Evolutionary conservation across 2,329 filamentous ascomycete species (phyloP).

Genomic region (Xylariaceae sp.): DNA sequence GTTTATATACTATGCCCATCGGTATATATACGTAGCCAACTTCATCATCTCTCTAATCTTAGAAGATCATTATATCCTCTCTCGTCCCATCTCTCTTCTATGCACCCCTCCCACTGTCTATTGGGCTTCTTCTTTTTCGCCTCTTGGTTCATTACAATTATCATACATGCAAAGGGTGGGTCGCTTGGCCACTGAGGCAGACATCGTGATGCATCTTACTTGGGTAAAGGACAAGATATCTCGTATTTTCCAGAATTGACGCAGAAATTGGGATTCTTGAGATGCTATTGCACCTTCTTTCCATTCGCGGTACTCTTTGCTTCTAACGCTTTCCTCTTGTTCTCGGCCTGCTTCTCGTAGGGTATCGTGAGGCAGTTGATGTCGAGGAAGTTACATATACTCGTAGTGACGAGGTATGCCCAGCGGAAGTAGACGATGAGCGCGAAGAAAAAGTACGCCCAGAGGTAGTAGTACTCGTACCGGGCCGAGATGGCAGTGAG

Average conservation of each 20-base stretch:
- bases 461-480: slow-evolving; percentile 81
- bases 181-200: no score
- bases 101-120: no score
- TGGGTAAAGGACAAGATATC: background rate
- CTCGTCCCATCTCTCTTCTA: no score
- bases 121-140: background rate
- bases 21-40: no score
- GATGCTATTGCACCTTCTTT: slow-evolving; percentile 40
- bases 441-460: slow-evolving; percentile 83
- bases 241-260: background rate
- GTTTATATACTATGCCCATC: no score
- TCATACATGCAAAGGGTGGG: background rate
- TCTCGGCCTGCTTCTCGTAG: slow-evolving; percentile 63
- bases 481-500: slow-evolving; percentile 69
- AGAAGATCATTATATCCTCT: no score
- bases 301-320: slow-evolving; percentile 35
- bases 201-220: no score
- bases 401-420: slow-evolving; percentile 88
- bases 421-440: slow-evolving; percentile 88
- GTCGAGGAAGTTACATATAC: slow-evolving; percentile 89
- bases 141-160: background rate
- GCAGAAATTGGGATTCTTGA: background rate
- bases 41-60: no score
- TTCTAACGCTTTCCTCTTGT: slow-evolving; percentile 50
- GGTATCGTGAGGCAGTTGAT: slow-evolving; percentile 95